These are phyloP conservation scores for Ogataea salicorniae DNA, from an alignment of 805 yeast genomes.

Conservation along the genomic window DNA sequence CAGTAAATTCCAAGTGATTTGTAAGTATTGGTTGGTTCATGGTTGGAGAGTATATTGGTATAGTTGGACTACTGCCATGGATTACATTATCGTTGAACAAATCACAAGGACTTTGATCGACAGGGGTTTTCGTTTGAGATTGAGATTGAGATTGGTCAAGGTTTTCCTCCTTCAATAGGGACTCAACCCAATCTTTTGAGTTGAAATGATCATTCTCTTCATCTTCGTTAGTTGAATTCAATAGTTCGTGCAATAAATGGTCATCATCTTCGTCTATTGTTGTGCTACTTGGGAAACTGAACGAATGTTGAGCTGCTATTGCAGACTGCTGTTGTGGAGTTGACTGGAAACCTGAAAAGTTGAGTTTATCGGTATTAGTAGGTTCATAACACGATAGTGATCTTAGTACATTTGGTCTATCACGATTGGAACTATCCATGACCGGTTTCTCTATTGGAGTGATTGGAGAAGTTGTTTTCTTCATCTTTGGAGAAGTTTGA, in stretches of 20 bases:
- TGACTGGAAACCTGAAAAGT: background rate
- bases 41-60: constrained; percentile 16
- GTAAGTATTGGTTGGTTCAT: background rate
- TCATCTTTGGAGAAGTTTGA: too few species aligned
- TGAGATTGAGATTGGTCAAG: constrained; percentile 1
- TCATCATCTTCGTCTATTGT: constrained; percentile 12
- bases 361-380: too few species aligned
- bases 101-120: constrained; percentile 12
- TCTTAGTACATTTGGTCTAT: background rate
- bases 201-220: constrained; percentile 8
- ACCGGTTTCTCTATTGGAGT: too few species aligned
- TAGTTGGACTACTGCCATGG: constrained; percentile 12
- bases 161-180: constrained; percentile 12
- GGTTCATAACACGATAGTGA: too few species aligned
- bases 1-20: background rate
- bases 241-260: constrained; percentile 11
- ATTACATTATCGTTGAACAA: constrained; percentile 7
- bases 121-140: background rate
- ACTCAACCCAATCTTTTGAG: constrained; percentile 15
- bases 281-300: constrained; percentile 1
- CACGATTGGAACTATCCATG: background rate
- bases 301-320: background rate
- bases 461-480: too few species aligned
- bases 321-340: constrained; percentile 1
- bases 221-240: constrained; percentile 6